Base-by-base conservation (phyloP, 495 filamentous ascomycete genomes). In the Neurospora tetraspora region DNA sequence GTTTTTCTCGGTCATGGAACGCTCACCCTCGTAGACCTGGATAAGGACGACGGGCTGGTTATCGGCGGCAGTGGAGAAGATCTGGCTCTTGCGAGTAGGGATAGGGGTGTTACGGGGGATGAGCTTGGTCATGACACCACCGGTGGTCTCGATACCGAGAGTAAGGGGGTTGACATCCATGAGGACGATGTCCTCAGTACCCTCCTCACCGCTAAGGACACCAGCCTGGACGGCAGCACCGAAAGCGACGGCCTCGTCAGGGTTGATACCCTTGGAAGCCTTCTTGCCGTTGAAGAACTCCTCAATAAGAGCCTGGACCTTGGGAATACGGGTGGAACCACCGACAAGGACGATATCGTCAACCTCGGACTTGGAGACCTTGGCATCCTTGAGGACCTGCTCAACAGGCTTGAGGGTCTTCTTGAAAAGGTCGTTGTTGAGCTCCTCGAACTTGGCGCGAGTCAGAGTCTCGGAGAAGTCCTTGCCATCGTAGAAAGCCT, bases 401-500 rank as follows among this genome's bases (percentile, higher is more conserved):
- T 98, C 94, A 72, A 99, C 96, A 43, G 96, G 96, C 89, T 98
- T 97, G 70, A 99, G 90, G 74, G 96, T 99, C 88, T 93, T 94
- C 88, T 94, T 95, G 89, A 99, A 98, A 74, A 99, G 91, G 82
- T 99, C 96, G 77, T 92, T 93, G 89, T 98, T 98, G 76, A 98
- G 87, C 85, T 98, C 96, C 83, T 99, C 96, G 82, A 99, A 99
- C 88, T 98, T 98, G 86, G 96, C 96, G 71, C 96, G 93, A 80
- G 96, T 98, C 69, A 99, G 89, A 73, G 94, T 98, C 89, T 98
- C 96, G 71, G 93, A 96, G 88, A 99, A 98, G 83, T 99, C 96
- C 78, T 97, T 90, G 85, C 96, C 96, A 75, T 96, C 90, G 85
- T 93, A 91, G 90, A 99, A 97, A 75, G 94, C 91, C 83, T 99